Evolutionary conservation across 1,284 basidiomycete species (phyloP).

Genomic region (Irpex rosettiformis): DNA sequence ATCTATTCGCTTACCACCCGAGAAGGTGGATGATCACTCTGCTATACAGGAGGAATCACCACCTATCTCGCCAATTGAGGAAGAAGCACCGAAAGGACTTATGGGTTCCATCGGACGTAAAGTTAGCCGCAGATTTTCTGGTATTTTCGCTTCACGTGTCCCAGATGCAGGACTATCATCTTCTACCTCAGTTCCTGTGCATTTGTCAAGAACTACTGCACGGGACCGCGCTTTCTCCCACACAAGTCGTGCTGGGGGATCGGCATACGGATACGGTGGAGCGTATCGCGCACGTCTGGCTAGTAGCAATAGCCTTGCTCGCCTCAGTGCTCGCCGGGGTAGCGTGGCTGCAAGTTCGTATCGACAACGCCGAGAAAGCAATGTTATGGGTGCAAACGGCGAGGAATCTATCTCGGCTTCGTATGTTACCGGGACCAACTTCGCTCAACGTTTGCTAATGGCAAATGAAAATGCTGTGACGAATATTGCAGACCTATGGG

Average conservation of each 20-base stretch:
- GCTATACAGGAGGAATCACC: conserved; percentile 61
- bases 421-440: conserved; percentile 48
- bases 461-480: conserved; percentile 88
- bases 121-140: conserved; percentile 49
- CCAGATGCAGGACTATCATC: conserved; percentile 32
- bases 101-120: conserved; percentile 26
- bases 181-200: conserved; percentile 38
- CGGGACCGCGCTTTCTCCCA: conserved; percentile 47
- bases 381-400: conserved; percentile 32
- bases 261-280: conserved; percentile 73
- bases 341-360: conserved; percentile 45
- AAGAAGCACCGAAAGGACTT: conserved; percentile 25
- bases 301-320: conserved; percentile 26
- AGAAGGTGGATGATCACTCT: conserved; percentile 54
- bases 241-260: conserved; percentile 61
- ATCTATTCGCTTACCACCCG: conserved; percentile 73
- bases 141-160: conserved; percentile 49
- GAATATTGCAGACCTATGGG: conserved; percentile 89
- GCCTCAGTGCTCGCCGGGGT: conserved; percentile 39
- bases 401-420: conserved; percentile 35
- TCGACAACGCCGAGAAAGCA: conserved; percentile 45
- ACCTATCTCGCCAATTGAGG: conserved; percentile 39
- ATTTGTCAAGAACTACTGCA: conserved; percentile 41
- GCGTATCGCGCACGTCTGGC: conserved; percentile 49
- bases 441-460: conserved; percentile 87